These are phyloP conservation scores for Aspergillus sp. DNA, from an alignment of 2,329 filamentous ascomycete species.

Conservation along the genomic window DNA sequence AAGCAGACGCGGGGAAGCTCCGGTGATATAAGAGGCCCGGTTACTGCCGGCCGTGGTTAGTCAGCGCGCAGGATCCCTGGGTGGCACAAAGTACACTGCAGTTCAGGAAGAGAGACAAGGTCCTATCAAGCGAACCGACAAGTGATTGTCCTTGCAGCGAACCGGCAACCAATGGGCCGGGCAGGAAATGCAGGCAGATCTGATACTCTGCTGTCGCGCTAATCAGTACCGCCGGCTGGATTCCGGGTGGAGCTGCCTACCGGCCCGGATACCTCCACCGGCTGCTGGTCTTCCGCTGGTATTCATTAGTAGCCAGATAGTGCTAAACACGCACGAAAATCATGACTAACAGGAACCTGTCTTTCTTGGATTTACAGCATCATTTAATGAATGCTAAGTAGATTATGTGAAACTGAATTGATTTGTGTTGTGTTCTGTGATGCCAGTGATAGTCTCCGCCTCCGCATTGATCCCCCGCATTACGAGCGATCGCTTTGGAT, in stretches of 20 bases:
- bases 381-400: too few relatives aligned
- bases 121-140: not conserved
- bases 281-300: not conserved
- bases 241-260: not conserved
- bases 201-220: not conserved
- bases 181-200: too few relatives aligned
- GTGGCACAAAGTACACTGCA: not conserved
- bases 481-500: not conserved
- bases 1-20: constrained; percentile 30
- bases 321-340: not conserved
- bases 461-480: not conserved
- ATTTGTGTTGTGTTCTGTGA: not conserved
- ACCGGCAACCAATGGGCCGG: not conserved
- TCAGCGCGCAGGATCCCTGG: constrained; percentile 2
- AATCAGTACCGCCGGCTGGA: not conserved
- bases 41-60: constrained; percentile 12
- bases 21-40: constrained; percentile 15
- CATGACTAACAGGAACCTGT: not conserved
- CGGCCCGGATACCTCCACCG: not conserved
- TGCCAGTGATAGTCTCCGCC: not conserved
- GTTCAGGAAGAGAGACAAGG: not conserved
- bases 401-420: too few relatives aligned
- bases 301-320: not conserved
- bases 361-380: not conserved
- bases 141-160: not conserved